Base-by-base conservation (phyloP, 768 basidiomycete genomes). In the Rhodosporidiobolus sp. region DNA sequence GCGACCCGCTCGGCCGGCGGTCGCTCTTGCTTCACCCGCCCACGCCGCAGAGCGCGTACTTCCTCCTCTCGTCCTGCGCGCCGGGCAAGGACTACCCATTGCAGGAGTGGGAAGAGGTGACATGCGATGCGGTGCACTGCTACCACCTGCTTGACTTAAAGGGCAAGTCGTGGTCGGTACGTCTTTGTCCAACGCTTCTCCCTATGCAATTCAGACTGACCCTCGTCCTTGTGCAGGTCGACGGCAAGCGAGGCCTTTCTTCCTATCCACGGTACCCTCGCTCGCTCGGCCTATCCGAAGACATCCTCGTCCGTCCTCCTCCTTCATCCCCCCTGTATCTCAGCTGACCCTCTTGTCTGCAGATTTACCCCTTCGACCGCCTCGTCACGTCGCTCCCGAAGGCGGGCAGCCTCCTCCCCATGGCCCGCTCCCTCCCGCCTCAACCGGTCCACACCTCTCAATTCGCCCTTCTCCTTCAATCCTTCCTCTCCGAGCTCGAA, bases 1-100 rank as follows among this genome's bases (percentile, higher is more conserved):
- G 91, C 64, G 92, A 95, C 80, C 91, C 91, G 6, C 85, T 94
- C 4, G 92, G 92, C 12, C 86, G 92, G 49, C 86, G 93, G 58
- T 94, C 92, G n/a, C 84, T 95, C 12, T 82, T 95, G 12, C 82
- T 91, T 45, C 89, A 89, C 69, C 83, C 80, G 69, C 89, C 89
- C 38, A 85, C 84, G 22, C 50, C 72, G 2, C 61, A 65, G 26
- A 81, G 81, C 9, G 87, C 89, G 0, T 85, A 84, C 70, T 83
- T 92, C 54, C 78, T 90, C 45, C 81, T 93, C 35, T 80, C 87
- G 14, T 92, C 91, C 1, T 87, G 87, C 7, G 88, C 89, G 9
- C 79, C 82, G 30, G 88, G 88, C 11, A 49, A 75, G 17, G 79
- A 84, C n/a, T 87, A 84, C 69, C 77, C 84, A 0, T 85, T 90